These are phyloP conservation scores for Austroboletus rostrupii DNA, from an alignment of 1,284 basidiomycete genomes.

Conservation along the genomic window DNA sequence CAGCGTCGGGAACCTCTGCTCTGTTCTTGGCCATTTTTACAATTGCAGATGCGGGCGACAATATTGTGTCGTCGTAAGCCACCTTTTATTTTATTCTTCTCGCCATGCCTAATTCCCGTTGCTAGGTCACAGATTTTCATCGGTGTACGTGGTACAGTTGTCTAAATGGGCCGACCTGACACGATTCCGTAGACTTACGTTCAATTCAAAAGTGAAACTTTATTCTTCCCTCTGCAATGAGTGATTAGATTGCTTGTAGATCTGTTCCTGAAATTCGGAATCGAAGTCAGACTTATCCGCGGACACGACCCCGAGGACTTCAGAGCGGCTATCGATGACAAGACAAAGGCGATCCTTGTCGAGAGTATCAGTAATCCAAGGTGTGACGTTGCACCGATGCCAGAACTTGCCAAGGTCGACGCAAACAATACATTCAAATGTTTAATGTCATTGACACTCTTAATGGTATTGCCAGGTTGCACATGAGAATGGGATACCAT, in stretches of 20 bases:
- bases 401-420: slow-evolving; percentile 65
- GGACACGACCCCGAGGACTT: slow-evolving; percentile 62
- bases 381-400: slow-evolving; percentile 71
- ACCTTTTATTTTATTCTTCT: background rate
- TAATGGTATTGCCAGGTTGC: slow-evolving; percentile 45
- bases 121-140: slow-evolving; percentile 61
- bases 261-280: slow-evolving; percentile 74
- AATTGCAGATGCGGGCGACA: slow-evolving; percentile 71
- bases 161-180: background rate
- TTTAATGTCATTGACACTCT: background rate
- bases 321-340: slow-evolving; percentile 71
- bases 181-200: slow-evolving; percentile 63
- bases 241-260: slow-evolving; percentile 37
- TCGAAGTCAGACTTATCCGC: slow-evolving; percentile 74
- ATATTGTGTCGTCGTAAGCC: slow-evolving; percentile 70
- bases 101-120: background rate
- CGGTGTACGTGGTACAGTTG: slow-evolving; percentile 42
- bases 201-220: slow-evolving; percentile 71
- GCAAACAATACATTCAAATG: background rate
- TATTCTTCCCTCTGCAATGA: too few species aligned
- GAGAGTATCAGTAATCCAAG: slow-evolving; percentile 87
- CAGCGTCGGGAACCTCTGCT: slow-evolving; percentile 77
- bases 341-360: slow-evolving; percentile 75
- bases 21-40: slow-evolving; percentile 75
- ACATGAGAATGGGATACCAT: slow-evolving; percentile 69